Base-by-base conservation (phyloP, 2,329 filamentous ascomycete genomes). In the Talaromyces funiculosus region DNA sequence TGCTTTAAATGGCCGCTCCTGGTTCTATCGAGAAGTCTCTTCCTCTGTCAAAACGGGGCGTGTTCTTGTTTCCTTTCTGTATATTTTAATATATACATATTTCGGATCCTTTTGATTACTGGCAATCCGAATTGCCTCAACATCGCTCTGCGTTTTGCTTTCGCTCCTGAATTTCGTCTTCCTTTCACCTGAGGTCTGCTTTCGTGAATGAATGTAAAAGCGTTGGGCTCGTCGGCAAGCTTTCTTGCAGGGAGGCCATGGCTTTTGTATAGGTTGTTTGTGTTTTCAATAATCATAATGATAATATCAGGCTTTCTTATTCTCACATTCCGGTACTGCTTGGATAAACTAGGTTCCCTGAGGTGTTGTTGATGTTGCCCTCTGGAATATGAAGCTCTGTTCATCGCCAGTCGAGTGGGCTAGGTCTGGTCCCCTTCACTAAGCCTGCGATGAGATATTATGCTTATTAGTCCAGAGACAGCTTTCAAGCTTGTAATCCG, bases 271-370 rank as follows among this genome's bases (percentile, higher is more conserved):
- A 47, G 40, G 5, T 20, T 31, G 37, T 42, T 31, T 57, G 40
- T 57, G 42, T 18, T 57, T 12, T 37, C 10, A 33, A 35, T 37
- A 47, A 57, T 24, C 42, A 47, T 57, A 57, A 47, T 57, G 47
- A 47, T 57, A 37, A 57, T 57, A 29, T 57, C 8, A 31, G 20
- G 6, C 16, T 57, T 57, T 26, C 18, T 8, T 42, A 26, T 51
- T 29, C 22, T 18, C 26, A 33, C 45, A 14, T 33, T n/a, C n/a
- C n/a, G n/a, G n/a, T n/a, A n/a, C n/a, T n/a, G n/a, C n/a, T n/a
- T n/a, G n/a, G n/a, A n/a, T n/a, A n/a, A n/a, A n/a, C n/a, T n/a
- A n/a, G n/a, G n/a, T n/a, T n/a, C n/a, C n/a, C n/a, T n/a, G n/a
- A n/a, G n/a, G n/a, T n/a, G n/a, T n/a, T 33, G 31, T 7, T 33